phyloP scores from a whole-genome alignment of 192 early-diverging fungal genomes.

The Backusella mclennaniae region DNA sequence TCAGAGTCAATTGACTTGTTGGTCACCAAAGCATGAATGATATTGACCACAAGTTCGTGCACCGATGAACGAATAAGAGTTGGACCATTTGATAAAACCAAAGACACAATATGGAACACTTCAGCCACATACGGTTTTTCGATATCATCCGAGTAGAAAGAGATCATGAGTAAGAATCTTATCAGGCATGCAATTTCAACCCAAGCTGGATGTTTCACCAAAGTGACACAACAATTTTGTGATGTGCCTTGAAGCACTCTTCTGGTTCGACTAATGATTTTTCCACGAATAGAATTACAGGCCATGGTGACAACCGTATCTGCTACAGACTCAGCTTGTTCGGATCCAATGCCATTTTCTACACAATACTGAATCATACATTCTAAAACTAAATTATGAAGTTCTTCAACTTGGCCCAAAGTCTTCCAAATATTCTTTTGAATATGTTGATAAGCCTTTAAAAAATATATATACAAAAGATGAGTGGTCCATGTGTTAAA shows the following conservation, averaged over 20 bases:
- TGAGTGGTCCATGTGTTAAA: background rate
- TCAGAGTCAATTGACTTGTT: slow-evolving; percentile 45
- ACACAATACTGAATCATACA: slow-evolving; percentile 74
- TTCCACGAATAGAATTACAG: slow-evolving; percentile 67
- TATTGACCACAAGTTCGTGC: slow-evolving; percentile 87
- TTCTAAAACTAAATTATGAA: slow-evolving; percentile 76
- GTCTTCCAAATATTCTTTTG: slow-evolving; percentile 83
- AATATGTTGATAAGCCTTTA: slow-evolving; percentile 71
- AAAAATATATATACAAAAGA: background rate
- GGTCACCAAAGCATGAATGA: slow-evolving; percentile 77
- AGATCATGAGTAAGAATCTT: slow-evolving; percentile 81
- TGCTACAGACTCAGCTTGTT: slow-evolving; percentile 74
- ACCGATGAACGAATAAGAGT: slow-evolving; percentile 78
- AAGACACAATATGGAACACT: slow-evolving; percentile 74
- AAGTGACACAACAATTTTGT: slow-evolving; percentile 53
- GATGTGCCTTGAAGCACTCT: slow-evolving; percentile 71
- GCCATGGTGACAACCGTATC: slow-evolving; percentile 85
- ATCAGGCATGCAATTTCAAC: slow-evolving; percentile 82
- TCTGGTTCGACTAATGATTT: slow-evolving; percentile 71
- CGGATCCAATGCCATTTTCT: slow-evolving; percentile 72
- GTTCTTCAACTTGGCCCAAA: slow-evolving; percentile 68
- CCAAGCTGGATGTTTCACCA: slow-evolving; percentile 84
- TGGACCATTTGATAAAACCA: slow-evolving; percentile 80
- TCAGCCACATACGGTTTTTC: slow-evolving; percentile 79
- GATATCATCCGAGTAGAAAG: slow-evolving; percentile 70